Conservation (phyloP, 805 yeast genomes). For the Hanseniaspora clermontiae region DNA sequence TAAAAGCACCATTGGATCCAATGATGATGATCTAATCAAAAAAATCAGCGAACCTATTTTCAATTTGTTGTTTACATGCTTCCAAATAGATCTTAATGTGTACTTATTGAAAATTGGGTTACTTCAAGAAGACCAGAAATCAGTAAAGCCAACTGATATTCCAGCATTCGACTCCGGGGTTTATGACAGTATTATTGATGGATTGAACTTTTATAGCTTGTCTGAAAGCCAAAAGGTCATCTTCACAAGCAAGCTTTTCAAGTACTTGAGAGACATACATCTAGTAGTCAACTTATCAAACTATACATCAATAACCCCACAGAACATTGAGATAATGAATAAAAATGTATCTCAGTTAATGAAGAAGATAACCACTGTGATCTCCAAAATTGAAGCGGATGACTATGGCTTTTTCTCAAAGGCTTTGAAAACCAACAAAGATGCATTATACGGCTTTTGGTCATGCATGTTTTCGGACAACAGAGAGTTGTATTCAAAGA, state of each 20-base stretch:
- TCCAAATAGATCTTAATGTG: slow-evolving; percentile 37
- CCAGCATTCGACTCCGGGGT: slow-evolving; percentile 23
- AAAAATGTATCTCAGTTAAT: neutral
- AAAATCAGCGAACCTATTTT: slow-evolving; percentile 23
- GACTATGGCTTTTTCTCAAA: slow-evolving; percentile 21
- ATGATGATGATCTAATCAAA: neutral
- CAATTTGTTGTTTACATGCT: slow-evolving; percentile 31
- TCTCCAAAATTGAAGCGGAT: slow-evolving; percentile 13
- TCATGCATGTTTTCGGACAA: slow-evolving; percentile 58
- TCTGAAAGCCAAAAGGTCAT: slow-evolving; percentile 1
- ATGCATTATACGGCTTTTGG: slow-evolving; percentile 55
- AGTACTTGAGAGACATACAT: slow-evolving; percentile 26
- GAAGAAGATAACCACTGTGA: slow-evolving; percentile 20
- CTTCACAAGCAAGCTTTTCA: slow-evolving; percentile 20
- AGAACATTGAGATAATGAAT: slow-evolving; percentile 21
- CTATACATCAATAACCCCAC: slow-evolving; percentile 20
- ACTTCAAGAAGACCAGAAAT: slow-evolving; percentile 23
- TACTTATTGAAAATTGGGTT: slow-evolving; percentile 32
- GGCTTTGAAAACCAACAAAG: slow-evolving; percentile 30
- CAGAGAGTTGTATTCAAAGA: slow-evolving; percentile 47
- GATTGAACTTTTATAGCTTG: neutral
- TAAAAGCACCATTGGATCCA: neutral
- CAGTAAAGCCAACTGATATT: slow-evolving; percentile 23
- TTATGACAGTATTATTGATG: slow-evolving; percentile 4
- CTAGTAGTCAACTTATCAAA: slow-evolving; percentile 19